Evolutionary conservation across 2,329 filamentous ascomycete species (phyloP), one percentile per base, ranked within the genome.

Genomic region (Alternaria sp.): DNA sequence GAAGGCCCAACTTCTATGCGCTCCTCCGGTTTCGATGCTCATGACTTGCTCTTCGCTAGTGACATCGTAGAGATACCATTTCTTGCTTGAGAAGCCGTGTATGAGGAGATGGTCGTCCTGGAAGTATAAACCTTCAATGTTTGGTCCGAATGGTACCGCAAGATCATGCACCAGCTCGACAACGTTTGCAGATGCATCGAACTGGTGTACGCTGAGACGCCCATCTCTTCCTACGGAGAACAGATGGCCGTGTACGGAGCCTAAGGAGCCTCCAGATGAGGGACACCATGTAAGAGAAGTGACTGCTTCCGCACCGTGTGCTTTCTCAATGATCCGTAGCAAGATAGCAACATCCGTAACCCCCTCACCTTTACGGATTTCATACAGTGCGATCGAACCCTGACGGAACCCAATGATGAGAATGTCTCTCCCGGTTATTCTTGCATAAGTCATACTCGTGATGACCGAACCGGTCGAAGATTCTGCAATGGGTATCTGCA

Each of bases 41-140:
- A 90, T 87, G 15, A 95, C 79, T 71, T 95, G 91, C 59, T 88
- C 86, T 62, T 92, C 89, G 2, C 83, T 83, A 0, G 88, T 89
- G 74, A 92, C 89, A 76, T 97, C 92, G 88, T 92, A 96, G 10
- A 95, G 86, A 12, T 97, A 83, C 74, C 98, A 96, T 50, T 88
- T 84, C 65, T 89, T 93, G 75, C 91, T 89, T 59, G 88, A 89
- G 80, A 97, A 98, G 4, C 95, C 95, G 76, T 90, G 92, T 12
- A 97, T 82, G 26, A 93, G 82, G 1, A 97, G 82, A 70, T 72
- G 70, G 44, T 83, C 77, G 69, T 73, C 60, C 44, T 84, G 75
- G 62, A 95, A 86, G 81, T 88, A 90, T 0, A 90, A 85, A 0
- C 90, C 89, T 77, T 96, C 92, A 40, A 97, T 86, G 69, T 92